Percentiles rank a stretch among this genome's conserved stretches.
Evolutionary conservation across 2,329 filamentous ascomycete species (phyloP).

Genomic region (Fonsecaea multimorphosa): DNA sequence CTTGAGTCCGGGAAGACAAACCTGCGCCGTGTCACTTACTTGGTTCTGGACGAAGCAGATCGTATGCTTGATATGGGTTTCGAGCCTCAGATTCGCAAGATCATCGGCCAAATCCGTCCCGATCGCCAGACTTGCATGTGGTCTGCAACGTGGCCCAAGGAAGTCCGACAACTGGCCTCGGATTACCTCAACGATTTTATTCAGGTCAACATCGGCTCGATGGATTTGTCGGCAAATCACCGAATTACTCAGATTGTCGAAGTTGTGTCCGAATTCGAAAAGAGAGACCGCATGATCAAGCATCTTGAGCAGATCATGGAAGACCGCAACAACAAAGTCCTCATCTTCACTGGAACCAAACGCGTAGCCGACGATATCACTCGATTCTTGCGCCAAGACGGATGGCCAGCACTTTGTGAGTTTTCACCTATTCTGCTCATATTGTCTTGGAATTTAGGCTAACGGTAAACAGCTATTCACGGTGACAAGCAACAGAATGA

Average conservation of each 20-base stretch:
- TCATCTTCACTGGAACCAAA: slow-evolving; percentile 87
- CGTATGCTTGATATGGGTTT: slow-evolving; percentile 99
- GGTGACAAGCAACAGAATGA: slow-evolving; percentile 99
- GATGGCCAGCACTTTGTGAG: slow-evolving; percentile 95
- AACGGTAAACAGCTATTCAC: slow-evolving; percentile 76
- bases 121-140: slow-evolving; percentile 99
- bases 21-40: slow-evolving; percentile 94
- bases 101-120: slow-evolving; percentile 94
- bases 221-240: slow-evolving; percentile 96
- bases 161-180: slow-evolving; percentile 87
- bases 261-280: slow-evolving; percentile 94
- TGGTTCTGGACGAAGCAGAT: slow-evolving; percentile 98
- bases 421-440: slow-evolving; percentile 39
- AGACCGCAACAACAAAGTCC: slow-evolving; percentile 89
- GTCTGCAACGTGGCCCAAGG: slow-evolving; percentile 99
- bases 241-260: slow-evolving; percentile 98
- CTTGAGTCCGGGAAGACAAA: slow-evolving; percentile 98
- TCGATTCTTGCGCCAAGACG: slow-evolving; percentile 93
- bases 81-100: slow-evolving; percentile 99
- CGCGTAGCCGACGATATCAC: slow-evolving; percentile 98
- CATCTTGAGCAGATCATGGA: slow-evolving; percentile 98
- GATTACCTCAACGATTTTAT: slow-evolving; percentile 97
- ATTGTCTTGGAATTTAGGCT: slow-evolving; percentile 40
- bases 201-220: slow-evolving; percentile 96
- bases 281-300: slow-evolving; percentile 96